Evolutionary conservation across 1,284 basidiomycete species (phyloP).

Genomic region (Stereum hirsutum): DNA sequence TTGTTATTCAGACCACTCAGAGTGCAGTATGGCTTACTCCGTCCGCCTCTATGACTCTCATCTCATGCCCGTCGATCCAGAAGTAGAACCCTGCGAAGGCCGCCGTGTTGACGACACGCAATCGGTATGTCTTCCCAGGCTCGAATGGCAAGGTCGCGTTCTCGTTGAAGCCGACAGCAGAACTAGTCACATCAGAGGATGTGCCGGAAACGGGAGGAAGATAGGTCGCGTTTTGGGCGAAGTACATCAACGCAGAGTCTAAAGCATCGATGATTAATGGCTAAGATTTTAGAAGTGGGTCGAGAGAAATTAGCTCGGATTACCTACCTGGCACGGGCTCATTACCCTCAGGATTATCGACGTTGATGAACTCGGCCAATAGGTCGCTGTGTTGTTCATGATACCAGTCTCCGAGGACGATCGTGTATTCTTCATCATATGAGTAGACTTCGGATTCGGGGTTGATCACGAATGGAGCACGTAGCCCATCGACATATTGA

Average conservation of each 20-base stretch:
- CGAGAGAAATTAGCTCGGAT: neutral
- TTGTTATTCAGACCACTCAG: neutral
- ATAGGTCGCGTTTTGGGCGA: constrained; percentile 68
- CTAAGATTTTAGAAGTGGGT: constrained; percentile 2
- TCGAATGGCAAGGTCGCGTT: constrained; percentile 80
- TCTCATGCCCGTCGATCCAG: constrained; percentile 88
- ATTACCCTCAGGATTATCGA: constrained; percentile 71
- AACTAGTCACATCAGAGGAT: constrained; percentile 32
- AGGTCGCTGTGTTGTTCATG: constrained; percentile 66
- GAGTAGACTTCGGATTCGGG: constrained; percentile 47
- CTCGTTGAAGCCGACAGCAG: constrained; percentile 73
- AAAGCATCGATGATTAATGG: neutral
- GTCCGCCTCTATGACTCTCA: constrained; percentile 86
- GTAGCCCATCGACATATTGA: constrained; percentile 84
- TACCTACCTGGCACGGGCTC: constrained; percentile 76
- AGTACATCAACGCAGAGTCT: constrained; percentile 84
- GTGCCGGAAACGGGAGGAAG: constrained; percentile 48
- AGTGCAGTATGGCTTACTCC: no score
- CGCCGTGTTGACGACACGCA: constrained; percentile 70
- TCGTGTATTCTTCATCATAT: constrained; percentile 91
- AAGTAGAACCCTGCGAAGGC: constrained; percentile 74
- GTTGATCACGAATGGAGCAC: constrained; percentile 73
- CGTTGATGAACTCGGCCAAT: constrained; percentile 65
- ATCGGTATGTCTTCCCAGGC: constrained; percentile 74
- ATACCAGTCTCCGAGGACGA: constrained; percentile 59